A percentile compares a stretch with the other conserved stretches of the same genome.
Conservation (phyloP, 2,329 filamentous ascomycete species). For the Septoria petroselini region DNA sequence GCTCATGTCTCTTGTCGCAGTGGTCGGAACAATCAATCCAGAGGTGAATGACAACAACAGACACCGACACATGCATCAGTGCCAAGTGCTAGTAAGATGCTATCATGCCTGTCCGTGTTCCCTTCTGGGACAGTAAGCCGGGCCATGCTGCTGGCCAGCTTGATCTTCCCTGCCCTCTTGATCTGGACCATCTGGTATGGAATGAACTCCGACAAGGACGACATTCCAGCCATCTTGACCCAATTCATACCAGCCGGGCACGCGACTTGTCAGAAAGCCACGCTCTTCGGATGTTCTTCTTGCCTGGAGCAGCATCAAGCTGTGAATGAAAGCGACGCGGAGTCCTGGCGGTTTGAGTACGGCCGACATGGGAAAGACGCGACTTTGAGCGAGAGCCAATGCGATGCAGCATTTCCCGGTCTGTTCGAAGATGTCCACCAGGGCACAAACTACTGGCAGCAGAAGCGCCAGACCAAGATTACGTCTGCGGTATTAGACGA, state of each 20-base stretch:
- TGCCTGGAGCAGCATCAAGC: conserved; percentile 20
- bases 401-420: conserved; percentile 33
- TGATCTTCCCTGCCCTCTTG: conserved; percentile 11
- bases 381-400: conserved; percentile 28
- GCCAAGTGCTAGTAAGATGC: no score
- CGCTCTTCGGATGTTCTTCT: conserved; percentile 22
- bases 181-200: conserved; percentile 26
- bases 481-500: conserved; percentile 22
- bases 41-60: no score
- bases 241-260: conserved; percentile 28
- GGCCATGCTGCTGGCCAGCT: conserved; percentile 12
- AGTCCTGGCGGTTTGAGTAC: conserved; percentile 20
- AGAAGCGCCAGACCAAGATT: conserved; percentile 14
- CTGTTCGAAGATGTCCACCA: conserved; percentile 36
- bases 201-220: conserved; percentile 25
- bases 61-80: no score
- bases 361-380: conserved; percentile 20
- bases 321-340: conserved; percentile 15
- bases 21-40: no score
- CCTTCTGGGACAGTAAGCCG: conserved; percentile 13
- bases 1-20: no score
- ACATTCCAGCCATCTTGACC: conserved; percentile 23
- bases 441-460: conserved; percentile 27
- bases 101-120: conserved; percentile 7
- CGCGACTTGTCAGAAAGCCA: conserved; percentile 23